phyloP scores from a whole-genome alignment of 257 asterid species.

The Nicotiana tomentosiformis region DNA sequence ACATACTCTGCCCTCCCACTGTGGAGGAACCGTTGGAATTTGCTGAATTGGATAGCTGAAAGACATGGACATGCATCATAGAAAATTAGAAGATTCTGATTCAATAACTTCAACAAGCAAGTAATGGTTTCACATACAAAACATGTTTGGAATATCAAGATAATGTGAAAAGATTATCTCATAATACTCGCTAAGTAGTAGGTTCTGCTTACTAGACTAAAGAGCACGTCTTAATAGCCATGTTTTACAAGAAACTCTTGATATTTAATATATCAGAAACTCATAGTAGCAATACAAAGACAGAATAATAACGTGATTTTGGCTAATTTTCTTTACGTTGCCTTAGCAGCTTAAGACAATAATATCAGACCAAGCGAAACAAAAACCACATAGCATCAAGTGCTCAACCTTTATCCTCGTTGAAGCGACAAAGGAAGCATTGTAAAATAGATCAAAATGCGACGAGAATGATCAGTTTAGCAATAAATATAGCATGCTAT shows the following conservation, averaged over 20 bases:
- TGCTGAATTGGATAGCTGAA: slow-evolving; percentile 23
- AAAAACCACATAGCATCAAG: no score
- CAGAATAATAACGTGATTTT: background rate
- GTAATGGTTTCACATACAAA: background rate
- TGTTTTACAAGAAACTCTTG: background rate
- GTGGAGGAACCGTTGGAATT: background rate
- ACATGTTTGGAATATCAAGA: background rate
- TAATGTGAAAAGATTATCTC: background rate
- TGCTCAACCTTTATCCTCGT: no score
- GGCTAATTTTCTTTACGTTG: background rate
- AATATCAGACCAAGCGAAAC: no score
- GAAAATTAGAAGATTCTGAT: no score
- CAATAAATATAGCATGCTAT: no score
- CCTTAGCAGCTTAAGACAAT: no score
- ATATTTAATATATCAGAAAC: background rate
- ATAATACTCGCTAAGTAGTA: background rate
- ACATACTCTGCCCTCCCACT: slow-evolving; percentile 23
- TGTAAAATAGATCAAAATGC: no score
- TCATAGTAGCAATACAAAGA: background rate
- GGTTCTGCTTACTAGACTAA: background rate
- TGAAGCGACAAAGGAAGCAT: no score
- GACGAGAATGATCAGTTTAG: no score
- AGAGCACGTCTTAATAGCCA: background rate
- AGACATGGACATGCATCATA: background rate
- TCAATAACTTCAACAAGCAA: background rate